Conservation (phyloP, 768 basidiomycete genomes). For the Lactifluus pinguis region DNA sequence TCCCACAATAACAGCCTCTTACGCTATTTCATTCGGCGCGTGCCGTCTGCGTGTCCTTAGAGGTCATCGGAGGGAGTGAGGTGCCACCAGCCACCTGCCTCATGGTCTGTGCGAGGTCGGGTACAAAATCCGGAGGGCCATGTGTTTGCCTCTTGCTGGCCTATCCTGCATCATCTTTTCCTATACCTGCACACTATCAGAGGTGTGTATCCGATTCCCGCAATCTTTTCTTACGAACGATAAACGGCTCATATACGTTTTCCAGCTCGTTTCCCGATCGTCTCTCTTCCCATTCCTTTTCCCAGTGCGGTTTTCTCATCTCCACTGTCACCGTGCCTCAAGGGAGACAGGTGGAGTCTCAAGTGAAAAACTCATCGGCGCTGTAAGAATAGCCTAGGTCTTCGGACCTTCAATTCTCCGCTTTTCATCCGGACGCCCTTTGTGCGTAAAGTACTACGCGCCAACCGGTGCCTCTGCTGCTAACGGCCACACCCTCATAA, state of each 20-base stretch:
- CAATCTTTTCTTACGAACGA: conserved; percentile 11
- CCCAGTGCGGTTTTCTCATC: conserved; percentile 4
- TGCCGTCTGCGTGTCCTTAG: conserved; percentile 14
- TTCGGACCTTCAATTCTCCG: conserved; percentile 21
- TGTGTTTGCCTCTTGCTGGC: conserved; percentile 12
- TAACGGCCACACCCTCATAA: conserved; percentile 16
- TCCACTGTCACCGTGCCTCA: conserved; percentile 16
- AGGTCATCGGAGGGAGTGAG: conserved; percentile 9
- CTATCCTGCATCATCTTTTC: conserved; percentile 12
- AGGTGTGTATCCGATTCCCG: conserved; percentile 6
- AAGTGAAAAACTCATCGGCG: conserved; percentile 10
- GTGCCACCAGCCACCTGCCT: conserved; percentile 15
- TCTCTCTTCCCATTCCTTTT: conserved; percentile 1
- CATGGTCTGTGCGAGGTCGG: conserved; percentile 14
- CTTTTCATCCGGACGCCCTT: conserved; percentile 19
- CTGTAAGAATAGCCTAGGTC: conserved; percentile 6
- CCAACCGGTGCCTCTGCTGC: conserved; percentile 13
- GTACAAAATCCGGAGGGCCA: conserved; percentile 15
- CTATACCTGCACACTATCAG: conserved; percentile 9
- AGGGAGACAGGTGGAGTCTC: conserved; percentile 14
- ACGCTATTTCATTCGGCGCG: conserved; percentile 12
- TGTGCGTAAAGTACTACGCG: conserved; percentile 17
- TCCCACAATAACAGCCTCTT: conserved; percentile 7
- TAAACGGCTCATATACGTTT: background rate
- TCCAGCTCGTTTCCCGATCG: conserved; percentile 11